phyloP scores from a whole-genome alignment of 225 moss, liverwort and hornwort species.

The Rhytidiadelphus loreus region DNA sequence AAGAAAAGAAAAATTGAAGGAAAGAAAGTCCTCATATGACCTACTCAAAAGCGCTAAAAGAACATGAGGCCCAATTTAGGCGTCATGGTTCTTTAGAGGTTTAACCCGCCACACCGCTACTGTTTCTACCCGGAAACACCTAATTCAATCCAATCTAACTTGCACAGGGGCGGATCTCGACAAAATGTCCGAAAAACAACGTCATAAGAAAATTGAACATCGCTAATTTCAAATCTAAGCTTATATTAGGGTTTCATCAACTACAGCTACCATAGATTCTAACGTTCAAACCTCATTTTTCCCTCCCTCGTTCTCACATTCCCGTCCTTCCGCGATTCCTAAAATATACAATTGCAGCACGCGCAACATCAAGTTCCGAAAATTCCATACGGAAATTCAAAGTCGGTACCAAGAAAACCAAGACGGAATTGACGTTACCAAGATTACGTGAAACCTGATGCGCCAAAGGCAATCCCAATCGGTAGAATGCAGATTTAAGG shows the following conservation, averaged over 20 bases:
- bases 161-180: neutral
- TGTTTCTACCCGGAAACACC: neutral
- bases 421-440: neutral
- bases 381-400: neutral
- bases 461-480: neutral
- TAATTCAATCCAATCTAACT: neutral
- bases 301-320: neutral
- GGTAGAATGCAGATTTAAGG: neutral
- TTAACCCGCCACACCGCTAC: neutral
- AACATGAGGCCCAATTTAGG: neutral
- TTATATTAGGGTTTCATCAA: neutral
- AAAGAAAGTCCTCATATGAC: neutral
- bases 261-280: neutral
- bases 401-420: neutral
- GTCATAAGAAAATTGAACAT: neutral
- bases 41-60: neutral
- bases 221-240: neutral
- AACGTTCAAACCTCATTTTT: neutral
- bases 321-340: neutral
- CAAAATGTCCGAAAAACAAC: neutral
- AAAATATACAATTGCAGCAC: neutral
- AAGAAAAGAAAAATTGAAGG: neutral
- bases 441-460: neutral
- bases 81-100: too few species aligned
- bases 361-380: neutral